Evolutionary conservation across 148 eudicot genomes (phyloP), one percentile per base, ranked within the genome.

Genomic region (Camellia sinensis): DNA sequence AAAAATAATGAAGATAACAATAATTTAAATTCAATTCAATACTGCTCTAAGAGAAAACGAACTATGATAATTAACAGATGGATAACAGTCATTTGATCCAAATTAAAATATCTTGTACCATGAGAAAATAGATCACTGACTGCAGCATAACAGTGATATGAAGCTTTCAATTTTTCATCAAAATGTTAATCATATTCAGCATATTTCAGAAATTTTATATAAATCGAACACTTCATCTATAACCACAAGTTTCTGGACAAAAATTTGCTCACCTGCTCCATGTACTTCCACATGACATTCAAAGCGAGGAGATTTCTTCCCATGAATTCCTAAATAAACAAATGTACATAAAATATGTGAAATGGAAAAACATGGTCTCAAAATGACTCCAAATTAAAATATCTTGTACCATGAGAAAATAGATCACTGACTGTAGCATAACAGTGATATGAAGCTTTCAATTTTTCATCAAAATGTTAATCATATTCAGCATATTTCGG

Each of bases 231-330:
- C 10, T 59, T 19, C 70, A 52, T 53, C 61, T 53, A 73, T 15
- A 79, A 61, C 50, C 0, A 41, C 62, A 1, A 37, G 41, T 71
- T 43, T 71, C 4, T n/a, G 21, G 65, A 44, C n/a, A 57, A 59
- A 71, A 18, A 5, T 21, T 73, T 64, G 19, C 68, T 56, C 81
- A 89, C 96, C 93, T 92, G 96, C 82, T 90, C 93, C 83, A 83
- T 85, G 86, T 95, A 95, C 82, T 95, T 95, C 98, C 98, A 95
- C 98, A 95, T 95, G 69, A 95, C 97, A 87, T 95, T 95, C 90
- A 95, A 45, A 71, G 98, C 98, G 60, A 95, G 94, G 81, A 95
- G 94, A 87, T 95, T 93, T 90, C 89, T 89, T 46, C 98, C 97
- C 97, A 95, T 90, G 87, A 95, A 95, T 81, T 95, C 97, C 98